Percentiles rank a stretch among this genome's conserved stretches.
Conservation (phyloP, 2,329 filamentous ascomycete species). For the Onygena corvina region DNA sequence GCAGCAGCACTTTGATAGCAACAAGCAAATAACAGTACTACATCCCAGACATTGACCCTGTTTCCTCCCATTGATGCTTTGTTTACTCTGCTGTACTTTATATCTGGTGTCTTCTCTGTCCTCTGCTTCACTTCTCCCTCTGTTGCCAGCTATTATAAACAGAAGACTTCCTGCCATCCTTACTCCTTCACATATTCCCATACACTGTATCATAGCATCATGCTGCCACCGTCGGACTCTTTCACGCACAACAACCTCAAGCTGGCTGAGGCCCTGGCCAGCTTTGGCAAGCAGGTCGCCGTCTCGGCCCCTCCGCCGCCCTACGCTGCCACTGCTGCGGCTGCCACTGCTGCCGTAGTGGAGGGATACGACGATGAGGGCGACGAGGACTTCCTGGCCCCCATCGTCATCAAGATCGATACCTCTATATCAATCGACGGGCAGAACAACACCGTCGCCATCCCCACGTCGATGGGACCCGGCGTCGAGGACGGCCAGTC, state of each 20-base stretch:
- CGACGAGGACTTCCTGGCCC: conserved; percentile 14
- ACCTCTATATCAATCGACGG: conserved; percentile 26
- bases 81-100: too few relatives aligned
- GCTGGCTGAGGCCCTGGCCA: conserved; percentile 18
- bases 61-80: too few relatives aligned
- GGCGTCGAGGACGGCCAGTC: conserved; percentile 4
- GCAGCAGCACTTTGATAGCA: too few relatives aligned
- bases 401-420: conserved; percentile 27
- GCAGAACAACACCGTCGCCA: conserved; percentile 24
- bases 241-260: conserved; percentile 22
- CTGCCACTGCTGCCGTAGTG: not conserved
- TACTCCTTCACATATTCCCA: too few relatives aligned
- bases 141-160: too few relatives aligned
- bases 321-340: conserved; percentile 15
- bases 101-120: too few relatives aligned
- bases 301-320: conserved; percentile 19
- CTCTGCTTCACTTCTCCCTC: too few relatives aligned
- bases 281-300: conserved; percentile 13
- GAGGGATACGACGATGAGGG: conserved; percentile 13
- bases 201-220: conserved; percentile 9
- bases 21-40: not conserved
- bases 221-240: conserved; percentile 24
- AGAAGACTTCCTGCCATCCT: too few relatives aligned
- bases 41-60: too few relatives aligned
- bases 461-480: conserved; percentile 16